Evolutionary conservation across 2,329 filamentous ascomycete genomes (phyloP).

Genomic region (Nothophaeocryptopus gaeumannii): DNA sequence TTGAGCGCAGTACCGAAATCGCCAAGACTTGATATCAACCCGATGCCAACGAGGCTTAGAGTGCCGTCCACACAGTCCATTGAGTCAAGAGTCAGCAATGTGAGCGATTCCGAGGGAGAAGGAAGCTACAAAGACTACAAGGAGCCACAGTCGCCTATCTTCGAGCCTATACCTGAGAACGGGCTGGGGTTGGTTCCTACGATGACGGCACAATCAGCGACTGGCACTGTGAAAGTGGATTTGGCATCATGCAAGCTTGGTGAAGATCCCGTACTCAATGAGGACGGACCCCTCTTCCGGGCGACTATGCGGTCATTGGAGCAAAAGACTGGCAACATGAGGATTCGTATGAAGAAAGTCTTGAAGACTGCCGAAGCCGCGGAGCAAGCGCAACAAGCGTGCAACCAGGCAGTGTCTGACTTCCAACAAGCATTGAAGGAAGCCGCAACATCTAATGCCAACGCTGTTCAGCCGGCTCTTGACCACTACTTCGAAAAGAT

Average conservation of each 20-base stretch:
- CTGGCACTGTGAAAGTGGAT: constrained; percentile 70
- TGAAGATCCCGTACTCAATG: constrained; percentile 78
- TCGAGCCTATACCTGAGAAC: constrained; percentile 50
- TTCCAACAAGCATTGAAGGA: constrained; percentile 87
- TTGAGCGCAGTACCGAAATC: constrained; percentile 52
- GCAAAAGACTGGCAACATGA: constrained; percentile 94
- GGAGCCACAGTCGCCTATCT: constrained; percentile 47
- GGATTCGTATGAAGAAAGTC: constrained; percentile 91
- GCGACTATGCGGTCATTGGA: constrained; percentile 96
- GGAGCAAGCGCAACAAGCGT: constrained; percentile 71
- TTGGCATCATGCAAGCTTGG: constrained; percentile 79
- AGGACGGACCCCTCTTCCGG: constrained; percentile 92
- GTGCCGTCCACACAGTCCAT: constrained; percentile 85
- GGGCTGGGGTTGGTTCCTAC: constrained; percentile 43
- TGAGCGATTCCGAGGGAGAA: constrained; percentile 63
- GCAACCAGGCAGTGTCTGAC: constrained; percentile 77
- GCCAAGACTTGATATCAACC: constrained; percentile 58
- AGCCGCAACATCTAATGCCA: constrained; percentile 84
- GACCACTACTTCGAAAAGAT: constrained; percentile 99
- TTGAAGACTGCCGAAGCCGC: constrained; percentile 91
- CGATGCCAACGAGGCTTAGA: constrained; percentile 61
- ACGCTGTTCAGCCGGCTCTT: constrained; percentile 92
- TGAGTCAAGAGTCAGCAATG: constrained; percentile 71
- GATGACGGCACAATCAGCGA: constrained; percentile 36
- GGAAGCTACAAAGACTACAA: constrained; percentile 41